A percentile compares a stretch with the other conserved stretches of the same genome.
Evolutionary conservation across 2,329 filamentous ascomycete species (phyloP).

Genomic region (Colletotrichum sublineola): DNA sequence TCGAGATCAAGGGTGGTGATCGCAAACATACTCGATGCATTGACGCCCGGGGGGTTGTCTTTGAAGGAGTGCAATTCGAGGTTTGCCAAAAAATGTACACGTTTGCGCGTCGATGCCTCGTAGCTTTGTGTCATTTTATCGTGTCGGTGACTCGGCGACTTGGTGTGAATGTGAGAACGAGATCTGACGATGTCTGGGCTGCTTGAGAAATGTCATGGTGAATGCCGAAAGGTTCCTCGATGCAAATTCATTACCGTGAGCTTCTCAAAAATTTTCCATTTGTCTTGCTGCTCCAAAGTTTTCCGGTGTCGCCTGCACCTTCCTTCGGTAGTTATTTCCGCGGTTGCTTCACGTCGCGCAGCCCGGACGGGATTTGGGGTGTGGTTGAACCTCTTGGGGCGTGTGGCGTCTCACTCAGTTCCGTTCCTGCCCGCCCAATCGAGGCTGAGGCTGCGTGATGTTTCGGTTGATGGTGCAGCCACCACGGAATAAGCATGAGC

Average conservation of each 20-base stretch:
- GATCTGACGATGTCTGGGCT: slow-evolving; percentile 4
- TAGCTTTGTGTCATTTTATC: neutral
- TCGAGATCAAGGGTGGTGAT: neutral
- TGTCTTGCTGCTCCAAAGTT: neutral
- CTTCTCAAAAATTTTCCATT: neutral
- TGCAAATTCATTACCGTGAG: slow-evolving; percentile 7
- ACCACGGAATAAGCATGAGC: slow-evolving; percentile 36
- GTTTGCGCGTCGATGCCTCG: slow-evolving; percentile 3
- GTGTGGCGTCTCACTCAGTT: slow-evolving; percentile 33
- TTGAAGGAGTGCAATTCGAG: neutral
- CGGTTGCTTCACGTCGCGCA: slow-evolving; percentile 11
- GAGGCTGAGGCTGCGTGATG: slow-evolving; percentile 21
- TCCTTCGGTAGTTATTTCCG: slow-evolving; percentile 24
- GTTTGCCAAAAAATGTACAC: neutral
- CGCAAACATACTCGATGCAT: slow-evolving; percentile 8
- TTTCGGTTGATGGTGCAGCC: slow-evolving; percentile 40
- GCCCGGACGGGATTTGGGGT: neutral
- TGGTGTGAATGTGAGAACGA: neutral
- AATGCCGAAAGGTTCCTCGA: slow-evolving; percentile 10
- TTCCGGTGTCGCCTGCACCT: slow-evolving; percentile 13
- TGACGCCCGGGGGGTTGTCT: neutral
- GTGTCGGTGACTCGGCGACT: slow-evolving; percentile 6
- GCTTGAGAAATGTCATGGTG: slow-evolving; percentile 8
- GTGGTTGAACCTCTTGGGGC: slow-evolving; percentile 23
- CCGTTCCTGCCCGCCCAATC: slow-evolving; percentile 37